Evolutionary conservation across 495 filamentous ascomycete species (phyloP), one percentile per base, ranked within the genome.

Genomic region (Sphaerosporella brunnea): DNA sequence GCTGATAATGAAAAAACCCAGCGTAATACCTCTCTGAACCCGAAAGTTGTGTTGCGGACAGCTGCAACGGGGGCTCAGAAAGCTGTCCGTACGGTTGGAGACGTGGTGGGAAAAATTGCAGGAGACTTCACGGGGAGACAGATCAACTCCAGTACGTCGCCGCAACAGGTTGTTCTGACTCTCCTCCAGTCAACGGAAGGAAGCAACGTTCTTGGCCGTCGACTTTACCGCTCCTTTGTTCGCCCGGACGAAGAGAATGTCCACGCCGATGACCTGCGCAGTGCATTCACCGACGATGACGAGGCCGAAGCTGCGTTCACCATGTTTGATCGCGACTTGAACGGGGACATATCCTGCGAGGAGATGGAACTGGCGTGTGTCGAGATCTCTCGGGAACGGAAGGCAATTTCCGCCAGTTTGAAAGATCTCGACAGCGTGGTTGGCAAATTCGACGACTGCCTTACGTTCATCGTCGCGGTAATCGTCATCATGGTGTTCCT

Each of bases 381-480:
- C 18, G 88, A 96, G 58, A 90, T 95, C 62, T 85, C 87, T 26
- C 75, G 86, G 5, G 90, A 96, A 66, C 81, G 88, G 54, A 96
- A 94, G 58, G 82, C 87, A 2, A 95, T 96, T 54, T 86, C 84
- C 1, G 88, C 88, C 0, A 92, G 84, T 0, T 64, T 96, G 36
- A 95, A 95, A 65, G 88, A 95, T 64, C 65, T 96, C 4, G 90
- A 96, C 61, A 93, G 85, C 1, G 90, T 95, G 16, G 83, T 95
- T n/a, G 73, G 77, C 38, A 93, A 92, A 62, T 71, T 96, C 5
- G 86, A 93, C 61, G 49, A 80, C 48, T 79, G 93, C 2, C 79
- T 96, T 62, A 73, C 87, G 59, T 82, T 93, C 65, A 75, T 94
- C 55, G 83, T 93, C 23, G 47, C 77, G 21, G 63, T 92, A 45